Evolutionary conservation across 306 rosid genomes (phyloP), one percentile per base, ranked within the genome.

Genomic region (Quercus bicolor): DNA sequence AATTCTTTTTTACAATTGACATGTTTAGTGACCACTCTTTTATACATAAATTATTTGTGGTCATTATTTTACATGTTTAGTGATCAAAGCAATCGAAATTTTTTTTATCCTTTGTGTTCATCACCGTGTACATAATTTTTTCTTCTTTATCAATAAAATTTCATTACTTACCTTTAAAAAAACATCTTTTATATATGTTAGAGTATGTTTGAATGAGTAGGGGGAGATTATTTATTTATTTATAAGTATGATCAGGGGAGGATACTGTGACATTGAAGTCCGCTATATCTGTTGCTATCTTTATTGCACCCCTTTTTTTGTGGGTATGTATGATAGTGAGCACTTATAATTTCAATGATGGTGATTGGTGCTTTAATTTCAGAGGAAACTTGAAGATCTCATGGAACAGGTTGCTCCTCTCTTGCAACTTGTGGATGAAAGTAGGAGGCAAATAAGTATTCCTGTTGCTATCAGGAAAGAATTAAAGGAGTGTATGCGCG

Each of bases 351-450:
- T 68, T 75, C 54, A 60, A 75, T 37, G 73, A 53, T 28, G 52
- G 57, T 77, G 74, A 71, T 72, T 72, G 70, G 12, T 60, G 75
- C 40, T 78, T 75, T 37, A 60, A 64, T 74, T 52, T 80, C 97
- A 94, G 98, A 79, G 65, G 33, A 74, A 81, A 6, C 83, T 94
- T 45, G 92, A 84, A 77, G 88, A 86, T 69, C 89, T 94, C 33
- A 85, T 92, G 98, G 92, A 87, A 84, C 88, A 88, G 80, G 83
- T 87, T 68, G 92, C 89, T 82, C 82, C 75, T 75, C 78, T 88
- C 56, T 84, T 84, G 78, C 89, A 94, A 78, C 85, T 87, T 56
- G 88, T 87, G 37, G 92, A 89, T 85, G 82, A 89, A 64, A 85
- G 82, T 57, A 85, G 85, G 83, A 91, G 89, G 78, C 79, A 85